Conservation (phyloP, 257 asterid species). For the Asclepias syriaca region DNA sequence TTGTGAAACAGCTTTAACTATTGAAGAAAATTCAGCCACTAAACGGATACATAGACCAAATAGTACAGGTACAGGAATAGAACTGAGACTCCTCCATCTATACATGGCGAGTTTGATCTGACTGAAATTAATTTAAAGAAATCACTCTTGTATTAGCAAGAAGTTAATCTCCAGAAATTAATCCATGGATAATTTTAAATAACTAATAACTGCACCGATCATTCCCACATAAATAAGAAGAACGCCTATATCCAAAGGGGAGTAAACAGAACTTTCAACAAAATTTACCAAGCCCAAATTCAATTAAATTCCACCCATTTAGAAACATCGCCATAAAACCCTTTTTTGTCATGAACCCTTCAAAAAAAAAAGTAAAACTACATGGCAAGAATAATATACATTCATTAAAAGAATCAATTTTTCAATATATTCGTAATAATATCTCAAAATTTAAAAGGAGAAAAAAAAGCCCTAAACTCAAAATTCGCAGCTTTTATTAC, state of each 20-base stretch:
- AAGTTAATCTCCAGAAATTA: not conserved
- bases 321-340: not conserved
- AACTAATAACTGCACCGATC: not conserved
- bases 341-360: not conserved
- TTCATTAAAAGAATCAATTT: not conserved
- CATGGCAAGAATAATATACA: not conserved
- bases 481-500: constrained; percentile 1
- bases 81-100: not conserved
- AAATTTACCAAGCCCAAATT: not conserved
- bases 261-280: not conserved
- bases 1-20: not conserved
- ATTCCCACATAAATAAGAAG: not conserved
- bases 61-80: not conserved
- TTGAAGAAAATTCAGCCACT: not conserved
- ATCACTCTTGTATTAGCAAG: not conserved
- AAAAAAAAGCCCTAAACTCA: constrained; percentile 6
- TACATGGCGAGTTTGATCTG: not conserved
- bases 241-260: not conserved
- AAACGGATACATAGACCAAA: not conserved
- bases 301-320: not conserved
- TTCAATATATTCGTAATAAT: not conserved
- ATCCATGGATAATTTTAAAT: not conserved
- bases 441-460: not conserved
- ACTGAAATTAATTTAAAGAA: not conserved
- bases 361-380: not conserved